These are phyloP conservation scores for Penicillium brevicompactum DNA, from an alignment of 2,329 filamentous ascomycete genomes.

Conservation along the genomic window DNA sequence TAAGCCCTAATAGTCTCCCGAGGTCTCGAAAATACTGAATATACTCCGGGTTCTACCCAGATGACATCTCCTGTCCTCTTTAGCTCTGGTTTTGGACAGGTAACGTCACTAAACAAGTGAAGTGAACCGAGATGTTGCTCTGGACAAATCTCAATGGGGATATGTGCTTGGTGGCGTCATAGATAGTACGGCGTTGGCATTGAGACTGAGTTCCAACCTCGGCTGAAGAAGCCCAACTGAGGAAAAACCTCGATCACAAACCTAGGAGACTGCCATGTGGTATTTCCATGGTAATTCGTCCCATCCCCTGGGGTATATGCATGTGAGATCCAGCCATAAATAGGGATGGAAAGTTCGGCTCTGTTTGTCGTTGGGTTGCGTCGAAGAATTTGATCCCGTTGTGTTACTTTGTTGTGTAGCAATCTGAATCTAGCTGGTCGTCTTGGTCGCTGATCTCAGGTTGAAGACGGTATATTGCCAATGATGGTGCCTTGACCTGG, in stretches of 20 bases:
- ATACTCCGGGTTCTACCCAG: constrained; percentile 5
- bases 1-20: not conserved
- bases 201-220: not conserved
- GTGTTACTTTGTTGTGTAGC: constrained; percentile 5
- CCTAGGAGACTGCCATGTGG: constrained; percentile 14
- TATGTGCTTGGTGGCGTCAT: not conserved
- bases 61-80: not conserved
- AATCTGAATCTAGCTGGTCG: not conserved
- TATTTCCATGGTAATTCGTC: not conserved
- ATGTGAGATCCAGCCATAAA: constrained; percentile 10
- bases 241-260: not conserved
- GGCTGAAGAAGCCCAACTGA: not conserved
- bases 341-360: constrained; percentile 9
- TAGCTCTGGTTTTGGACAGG: not conserved
- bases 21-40: not conserved
- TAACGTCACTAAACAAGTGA: not conserved
- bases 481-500: not conserved
- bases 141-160: not conserved
- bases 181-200: not conserved
- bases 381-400: not conserved
- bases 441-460: not conserved
- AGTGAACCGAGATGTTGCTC: not conserved
- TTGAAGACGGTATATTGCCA: not conserved
- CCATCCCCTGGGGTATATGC: not conserved
- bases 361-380: constrained; percentile 2